phyloP scores from a whole-genome alignment of 306 rosid genomes.

The Malus sylvestris region DNA sequence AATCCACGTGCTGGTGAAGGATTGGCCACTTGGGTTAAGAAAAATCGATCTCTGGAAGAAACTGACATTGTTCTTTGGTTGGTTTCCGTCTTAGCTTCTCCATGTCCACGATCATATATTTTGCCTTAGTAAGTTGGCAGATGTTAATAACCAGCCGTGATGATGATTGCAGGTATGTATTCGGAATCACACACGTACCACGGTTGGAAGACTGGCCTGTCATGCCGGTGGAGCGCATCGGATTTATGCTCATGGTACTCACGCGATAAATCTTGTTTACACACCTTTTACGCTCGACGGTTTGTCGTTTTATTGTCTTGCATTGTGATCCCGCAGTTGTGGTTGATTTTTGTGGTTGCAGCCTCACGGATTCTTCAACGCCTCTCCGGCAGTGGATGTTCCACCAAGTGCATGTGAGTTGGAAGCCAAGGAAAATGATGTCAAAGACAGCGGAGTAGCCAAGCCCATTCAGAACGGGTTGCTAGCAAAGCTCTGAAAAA shows the following conservation, averaged over 20 bases:
- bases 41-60: slow-evolving; percentile 67
- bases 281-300: not conserved
- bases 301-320: not conserved
- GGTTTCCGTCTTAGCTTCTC: not conserved
- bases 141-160: slow-evolving; percentile 3
- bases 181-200: slow-evolving; percentile 75
- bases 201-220: slow-evolving; percentile 93
- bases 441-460: slow-evolving; percentile 20
- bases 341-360: slow-evolving; percentile 30
- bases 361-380: slow-evolving; percentile 91
- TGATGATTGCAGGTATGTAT: slow-evolving; percentile 58
- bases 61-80: slow-evolving; percentile 67
- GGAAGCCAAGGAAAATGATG: slow-evolving; percentile 38
- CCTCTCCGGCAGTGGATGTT: slow-evolving; percentile 80
- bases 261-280: not conserved
- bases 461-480: slow-evolving; percentile 30
- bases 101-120: not conserved
- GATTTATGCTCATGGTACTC: slow-evolving; percentile 66
- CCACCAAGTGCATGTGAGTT: slow-evolving; percentile 54
- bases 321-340: not conserved
- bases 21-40: slow-evolving; percentile 70
- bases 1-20: slow-evolving; percentile 82
- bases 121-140: not conserved
- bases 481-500: slow-evolving; percentile 37
- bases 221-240: slow-evolving; percentile 85